Conservation (phyloP, 257 asterid species). For the Euphrasia confusa region DNA sequence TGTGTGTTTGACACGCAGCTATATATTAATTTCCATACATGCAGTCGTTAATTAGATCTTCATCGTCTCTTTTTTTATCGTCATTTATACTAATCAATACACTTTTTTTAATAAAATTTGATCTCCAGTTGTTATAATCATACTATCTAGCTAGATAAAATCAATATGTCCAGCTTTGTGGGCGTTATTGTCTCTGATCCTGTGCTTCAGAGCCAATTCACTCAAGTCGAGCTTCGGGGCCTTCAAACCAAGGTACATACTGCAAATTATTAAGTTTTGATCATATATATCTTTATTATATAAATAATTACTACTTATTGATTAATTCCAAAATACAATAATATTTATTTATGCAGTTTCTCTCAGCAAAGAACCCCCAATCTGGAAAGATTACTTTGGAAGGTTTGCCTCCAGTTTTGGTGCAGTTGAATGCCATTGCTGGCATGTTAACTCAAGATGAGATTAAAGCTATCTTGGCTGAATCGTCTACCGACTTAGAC, state of each 20-base stretch:
- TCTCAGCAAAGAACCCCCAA: slow-evolving; percentile 38
- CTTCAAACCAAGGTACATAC: slow-evolving; percentile 52
- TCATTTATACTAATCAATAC: not conserved
- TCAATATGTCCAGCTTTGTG: slow-evolving; percentile 51
- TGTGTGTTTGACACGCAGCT: too few relatives aligned
- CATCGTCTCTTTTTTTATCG: too few relatives aligned
- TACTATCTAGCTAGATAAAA: not conserved
- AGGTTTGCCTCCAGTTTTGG: slow-evolving; percentile 66
- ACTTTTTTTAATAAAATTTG: too few relatives aligned
- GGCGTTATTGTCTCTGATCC: slow-evolving; percentile 74
- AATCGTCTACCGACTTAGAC: slow-evolving; percentile 41
- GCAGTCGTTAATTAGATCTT: too few relatives aligned
- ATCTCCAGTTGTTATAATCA: not conserved
- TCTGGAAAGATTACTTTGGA: slow-evolving; percentile 61
- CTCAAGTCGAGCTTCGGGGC: slow-evolving; percentile 78
- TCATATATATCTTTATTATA: not conserved
- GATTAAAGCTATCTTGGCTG: slow-evolving; percentile 48
- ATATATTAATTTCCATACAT: too few relatives aligned
- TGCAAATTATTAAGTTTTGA: not conserved
- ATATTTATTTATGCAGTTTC: slow-evolving; percentile 32
- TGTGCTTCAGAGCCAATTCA: slow-evolving; percentile 82
- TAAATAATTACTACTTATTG: not conserved
- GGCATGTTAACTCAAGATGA: slow-evolving; percentile 47
- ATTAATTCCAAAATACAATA: not conserved
- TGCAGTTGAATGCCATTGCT: slow-evolving; percentile 49